phyloP scores from a whole-genome alignment of 1,284 basidiomycete genomes.

The Pseudomicrostroma phylloplanum region DNA sequence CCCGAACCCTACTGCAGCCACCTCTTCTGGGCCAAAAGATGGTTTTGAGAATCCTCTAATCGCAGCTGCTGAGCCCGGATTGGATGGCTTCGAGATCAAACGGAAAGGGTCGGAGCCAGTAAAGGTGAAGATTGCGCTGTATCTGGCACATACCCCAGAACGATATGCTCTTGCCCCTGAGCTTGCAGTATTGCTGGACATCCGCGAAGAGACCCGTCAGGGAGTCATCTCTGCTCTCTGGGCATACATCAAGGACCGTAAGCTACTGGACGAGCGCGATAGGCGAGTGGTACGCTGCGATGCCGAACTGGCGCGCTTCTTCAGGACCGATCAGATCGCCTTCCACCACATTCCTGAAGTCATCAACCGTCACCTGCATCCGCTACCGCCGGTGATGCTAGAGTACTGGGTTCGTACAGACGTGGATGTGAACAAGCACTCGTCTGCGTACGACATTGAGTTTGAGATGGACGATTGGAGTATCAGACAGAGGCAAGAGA shows the following conservation, averaged over 20 bases:
- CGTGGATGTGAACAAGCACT: slow-evolving; percentile 49
- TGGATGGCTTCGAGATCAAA: slow-evolving; percentile 80
- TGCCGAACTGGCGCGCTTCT: slow-evolving; percentile 48
- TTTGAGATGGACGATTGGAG: slow-evolving; percentile 77
- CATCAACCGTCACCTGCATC: slow-evolving; percentile 69
- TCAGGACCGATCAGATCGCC: slow-evolving; percentile 58
- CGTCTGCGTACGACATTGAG: slow-evolving; percentile 74
- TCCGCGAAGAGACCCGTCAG: slow-evolving; percentile 77
- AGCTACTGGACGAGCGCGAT: slow-evolving; percentile 84
- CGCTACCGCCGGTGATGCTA: slow-evolving; percentile 77
- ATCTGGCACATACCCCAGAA: slow-evolving; percentile 78
- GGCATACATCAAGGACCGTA: slow-evolving; percentile 83
- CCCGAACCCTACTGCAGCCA: slow-evolving; percentile 45
- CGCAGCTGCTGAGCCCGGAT: slow-evolving; percentile 39
- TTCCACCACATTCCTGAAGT: slow-evolving; percentile 82
- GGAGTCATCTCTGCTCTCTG: slow-evolving; percentile 78
- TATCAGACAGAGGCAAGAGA: slow-evolving; percentile 68
- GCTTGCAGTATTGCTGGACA: slow-evolving; percentile 67
- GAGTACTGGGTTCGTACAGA: slow-evolving; percentile 60
- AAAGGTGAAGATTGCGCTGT: slow-evolving; percentile 70
- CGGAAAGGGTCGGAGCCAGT: slow-evolving; percentile 73
- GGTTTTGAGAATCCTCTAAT: slow-evolving; percentile 32
- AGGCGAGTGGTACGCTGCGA: slow-evolving; percentile 71
- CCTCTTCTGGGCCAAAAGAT: slow-evolving; percentile 33
- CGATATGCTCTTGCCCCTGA: slow-evolving; percentile 75